A percentile compares a stretch with the other conserved stretches of the same genome.
phyloP scores from a whole-genome alignment of 2,329 filamentous ascomycete species.

The Sporothrix brunneoviolacea region DNA sequence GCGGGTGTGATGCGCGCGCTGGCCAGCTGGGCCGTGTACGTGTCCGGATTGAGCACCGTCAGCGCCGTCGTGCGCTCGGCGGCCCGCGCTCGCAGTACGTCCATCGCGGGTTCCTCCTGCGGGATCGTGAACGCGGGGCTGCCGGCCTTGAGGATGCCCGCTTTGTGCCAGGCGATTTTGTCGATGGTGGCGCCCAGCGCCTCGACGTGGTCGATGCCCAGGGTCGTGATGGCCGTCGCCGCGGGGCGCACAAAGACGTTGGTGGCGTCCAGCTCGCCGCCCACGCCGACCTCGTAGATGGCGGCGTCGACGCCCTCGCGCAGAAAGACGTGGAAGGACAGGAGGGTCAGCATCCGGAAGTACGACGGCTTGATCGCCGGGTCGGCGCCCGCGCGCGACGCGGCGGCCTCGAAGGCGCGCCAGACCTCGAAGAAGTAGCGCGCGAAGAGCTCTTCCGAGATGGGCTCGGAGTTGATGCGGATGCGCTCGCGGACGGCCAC shows the following conservation, averaged over 20 bases:
- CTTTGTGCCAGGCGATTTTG: constrained; percentile 68
- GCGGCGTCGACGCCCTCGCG: constrained; percentile 55
- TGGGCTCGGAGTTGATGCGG: constrained; percentile 51
- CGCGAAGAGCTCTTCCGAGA: constrained; percentile 53
- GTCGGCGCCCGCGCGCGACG: constrained; percentile 24
- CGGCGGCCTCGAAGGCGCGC: constrained; percentile 37
- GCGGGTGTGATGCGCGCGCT: constrained; percentile 15
- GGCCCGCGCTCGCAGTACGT: constrained; percentile 47
- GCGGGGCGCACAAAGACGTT: constrained; percentile 54
- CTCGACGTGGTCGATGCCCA: constrained; percentile 62
- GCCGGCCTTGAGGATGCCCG: constrained; percentile 59
- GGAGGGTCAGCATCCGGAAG: constrained; percentile 56
- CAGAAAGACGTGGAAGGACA: constrained; percentile 61
- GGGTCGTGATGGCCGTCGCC: constrained; percentile 55
- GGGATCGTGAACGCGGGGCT: constrained; percentile 51
- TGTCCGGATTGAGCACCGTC: constrained; percentile 17
- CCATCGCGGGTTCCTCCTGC: constrained; percentile 35
- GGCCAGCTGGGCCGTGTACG: constrained; percentile 9
- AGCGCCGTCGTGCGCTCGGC: constrained; percentile 36
- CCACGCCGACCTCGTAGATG: constrained; percentile 61
- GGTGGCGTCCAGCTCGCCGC: constrained; percentile 62
- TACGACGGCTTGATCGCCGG: constrained; percentile 44
- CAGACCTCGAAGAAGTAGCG: constrained; percentile 64
- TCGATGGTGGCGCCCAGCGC: constrained; percentile 56
- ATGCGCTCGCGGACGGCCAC: constrained; percentile 62